These are phyloP conservation scores for Calonectria ilicicola DNA, from an alignment of 2,329 filamentous ascomycete genomes.

Conservation along the genomic window DNA sequence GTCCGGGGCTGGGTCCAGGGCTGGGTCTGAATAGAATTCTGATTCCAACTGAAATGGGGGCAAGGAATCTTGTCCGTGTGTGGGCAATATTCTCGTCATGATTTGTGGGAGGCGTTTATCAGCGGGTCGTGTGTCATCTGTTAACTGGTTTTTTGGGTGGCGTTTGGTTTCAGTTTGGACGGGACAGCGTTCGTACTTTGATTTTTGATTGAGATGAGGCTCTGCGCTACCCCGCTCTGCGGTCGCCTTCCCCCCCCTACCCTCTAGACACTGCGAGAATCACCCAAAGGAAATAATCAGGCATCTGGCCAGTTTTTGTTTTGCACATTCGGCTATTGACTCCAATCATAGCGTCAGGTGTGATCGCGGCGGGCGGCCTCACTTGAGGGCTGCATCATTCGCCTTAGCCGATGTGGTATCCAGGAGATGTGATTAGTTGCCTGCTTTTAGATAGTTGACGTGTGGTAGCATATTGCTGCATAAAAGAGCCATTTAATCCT, in stretches of 20 bases:
- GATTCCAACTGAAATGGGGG: constrained; percentile 1
- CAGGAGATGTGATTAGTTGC: constrained; percentile 16
- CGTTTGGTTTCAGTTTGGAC: constrained; percentile 16
- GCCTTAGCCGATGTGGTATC: not conserved
- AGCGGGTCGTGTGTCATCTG: constrained; percentile 1
- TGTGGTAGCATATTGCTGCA: constrained; percentile 6
- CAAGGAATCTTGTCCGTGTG: constrained; percentile 1
- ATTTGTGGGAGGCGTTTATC: constrained; percentile 10
- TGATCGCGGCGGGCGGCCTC: constrained; percentile 9
- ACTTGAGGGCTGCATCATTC: not conserved
- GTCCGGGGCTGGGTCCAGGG: not conserved
- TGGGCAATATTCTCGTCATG: not conserved
- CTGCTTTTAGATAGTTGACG: not conserved
- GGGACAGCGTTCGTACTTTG: not conserved
- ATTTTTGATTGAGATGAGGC: not conserved
- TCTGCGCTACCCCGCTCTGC: not conserved
- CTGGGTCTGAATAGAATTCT: not conserved
- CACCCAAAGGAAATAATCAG: not conserved
- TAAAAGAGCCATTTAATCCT: not conserved
- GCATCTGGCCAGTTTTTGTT: not conserved
- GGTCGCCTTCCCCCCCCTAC: not conserved
- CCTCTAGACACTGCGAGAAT: not conserved
- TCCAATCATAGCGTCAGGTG: not conserved
- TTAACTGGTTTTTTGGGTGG: constrained; percentile 9
- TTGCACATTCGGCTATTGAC: constrained; percentile 6